These are phyloP conservation scores for Metschnikowia anglica DNA, from an alignment of 805 yeast genomes.

Conservation along the genomic window DNA sequence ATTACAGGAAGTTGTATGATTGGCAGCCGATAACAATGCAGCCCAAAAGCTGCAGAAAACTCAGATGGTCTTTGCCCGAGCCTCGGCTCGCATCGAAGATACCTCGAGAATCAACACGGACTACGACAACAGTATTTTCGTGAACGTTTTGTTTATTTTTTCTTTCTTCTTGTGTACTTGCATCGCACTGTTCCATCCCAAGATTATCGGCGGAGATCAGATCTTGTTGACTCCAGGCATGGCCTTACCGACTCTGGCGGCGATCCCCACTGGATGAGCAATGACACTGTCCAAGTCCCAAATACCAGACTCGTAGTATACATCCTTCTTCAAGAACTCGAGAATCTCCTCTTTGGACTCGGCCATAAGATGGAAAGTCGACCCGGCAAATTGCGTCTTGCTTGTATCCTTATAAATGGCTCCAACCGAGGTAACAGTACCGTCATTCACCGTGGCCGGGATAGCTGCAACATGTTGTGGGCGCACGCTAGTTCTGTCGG, in stretches of 20 bases:
- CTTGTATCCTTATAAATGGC: conserved; percentile 50
- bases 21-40: too few species aligned
- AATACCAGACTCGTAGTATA: conserved; percentile 62
- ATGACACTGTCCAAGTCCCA: conserved; percentile 71
- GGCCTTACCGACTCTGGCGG: conserved; percentile 35
- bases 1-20: too few species aligned
- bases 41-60: too few species aligned
- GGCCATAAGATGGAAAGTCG: conserved; percentile 62
- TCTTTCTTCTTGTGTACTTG: too few species aligned
- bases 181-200: background rate
- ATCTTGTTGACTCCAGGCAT: conserved; percentile 30
- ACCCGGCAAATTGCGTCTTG: conserved; percentile 62
- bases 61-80: too few species aligned
- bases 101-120: too few species aligned
- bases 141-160: too few species aligned
- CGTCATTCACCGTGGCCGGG: conserved; percentile 41
- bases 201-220: background rate
- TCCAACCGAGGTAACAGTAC: conserved; percentile 46
- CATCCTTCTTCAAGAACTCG: conserved; percentile 61
- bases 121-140: too few species aligned
- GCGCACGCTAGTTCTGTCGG: conserved; percentile 54
- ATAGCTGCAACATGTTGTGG: conserved; percentile 52
- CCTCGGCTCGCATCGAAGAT: too few species aligned
- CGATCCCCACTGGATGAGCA: conserved; percentile 52
- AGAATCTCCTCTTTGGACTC: conserved; percentile 63